Conservation (phyloP, 345 rosid species). For the Psidium friedrichsthalianum region DNA sequence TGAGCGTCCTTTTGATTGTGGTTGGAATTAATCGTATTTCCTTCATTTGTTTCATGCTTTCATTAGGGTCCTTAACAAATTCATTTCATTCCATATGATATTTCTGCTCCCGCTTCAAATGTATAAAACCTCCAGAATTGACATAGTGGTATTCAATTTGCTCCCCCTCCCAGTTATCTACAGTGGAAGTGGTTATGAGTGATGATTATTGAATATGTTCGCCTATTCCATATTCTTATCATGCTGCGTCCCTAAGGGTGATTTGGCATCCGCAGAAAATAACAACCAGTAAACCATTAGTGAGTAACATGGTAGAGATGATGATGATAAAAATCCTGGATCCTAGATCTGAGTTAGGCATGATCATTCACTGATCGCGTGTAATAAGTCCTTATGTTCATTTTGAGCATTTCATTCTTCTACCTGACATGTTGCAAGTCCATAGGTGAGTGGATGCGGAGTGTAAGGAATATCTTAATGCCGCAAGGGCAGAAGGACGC, state of each 20-base stretch:
- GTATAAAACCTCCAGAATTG: neutral
- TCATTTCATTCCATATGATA: neutral
- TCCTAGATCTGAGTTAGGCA: neutral
- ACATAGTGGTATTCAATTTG: neutral
- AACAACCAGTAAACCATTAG: neutral
- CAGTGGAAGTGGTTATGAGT: neutral
- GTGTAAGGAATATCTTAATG: neutral
- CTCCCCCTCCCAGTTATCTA: neutral
- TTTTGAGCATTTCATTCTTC: neutral
- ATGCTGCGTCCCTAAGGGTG: neutral
- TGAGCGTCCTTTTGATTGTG: neutral
- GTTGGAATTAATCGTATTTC: neutral
- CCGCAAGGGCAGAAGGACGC: neutral
- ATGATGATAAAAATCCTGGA: neutral
- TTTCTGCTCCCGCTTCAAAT: neutral
- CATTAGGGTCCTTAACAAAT: neutral
- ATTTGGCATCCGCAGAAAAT: neutral
- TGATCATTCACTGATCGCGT: neutral
- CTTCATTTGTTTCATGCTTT: neutral
- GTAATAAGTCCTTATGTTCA: neutral
- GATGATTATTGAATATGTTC: neutral
- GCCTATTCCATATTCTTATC: neutral
- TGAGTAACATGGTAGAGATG: neutral
- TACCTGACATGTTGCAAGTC: neutral
- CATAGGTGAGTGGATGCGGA: neutral